These are phyloP conservation scores for Coemansia sp. DNA, from an alignment of 192 early-diverging fungal genomes.

Conservation along the genomic window DNA sequence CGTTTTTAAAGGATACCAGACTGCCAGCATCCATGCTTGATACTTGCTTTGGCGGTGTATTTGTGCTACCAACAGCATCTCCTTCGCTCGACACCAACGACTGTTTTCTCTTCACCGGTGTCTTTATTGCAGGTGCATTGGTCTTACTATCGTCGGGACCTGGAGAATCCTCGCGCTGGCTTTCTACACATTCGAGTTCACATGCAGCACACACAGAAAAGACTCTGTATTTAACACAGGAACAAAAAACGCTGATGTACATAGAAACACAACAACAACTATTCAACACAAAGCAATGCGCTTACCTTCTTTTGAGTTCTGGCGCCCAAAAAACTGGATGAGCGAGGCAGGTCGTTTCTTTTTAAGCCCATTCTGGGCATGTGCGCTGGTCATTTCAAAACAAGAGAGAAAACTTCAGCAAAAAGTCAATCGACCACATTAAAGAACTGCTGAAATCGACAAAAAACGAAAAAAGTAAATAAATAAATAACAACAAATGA, in stretches of 20 bases:
- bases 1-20: slow-evolving; percentile 31
- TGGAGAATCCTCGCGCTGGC: neutral
- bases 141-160: neutral
- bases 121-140: neutral
- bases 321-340: slow-evolving; percentile 35
- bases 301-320: slow-evolving; percentile 17
- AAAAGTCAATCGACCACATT: neutral
- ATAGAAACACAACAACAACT: no score
- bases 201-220: neutral
- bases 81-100: neutral
- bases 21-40: neutral
- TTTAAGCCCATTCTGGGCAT: neutral
- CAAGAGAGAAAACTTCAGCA: neutral
- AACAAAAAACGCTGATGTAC: neutral
- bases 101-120: neutral
- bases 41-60: slow-evolving; percentile 1
- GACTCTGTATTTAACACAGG: neutral
- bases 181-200: neutral
- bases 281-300: neutral
- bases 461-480: neutral
- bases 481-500: neutral
- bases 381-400: slow-evolving; percentile 6
- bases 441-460: neutral
- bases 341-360: slow-evolving; percentile 37
- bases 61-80: neutral